Evolutionary conservation across 495 filamentous ascomycete species (phyloP).

Genomic region (Rostrohypoxylon terebratum): DNA sequence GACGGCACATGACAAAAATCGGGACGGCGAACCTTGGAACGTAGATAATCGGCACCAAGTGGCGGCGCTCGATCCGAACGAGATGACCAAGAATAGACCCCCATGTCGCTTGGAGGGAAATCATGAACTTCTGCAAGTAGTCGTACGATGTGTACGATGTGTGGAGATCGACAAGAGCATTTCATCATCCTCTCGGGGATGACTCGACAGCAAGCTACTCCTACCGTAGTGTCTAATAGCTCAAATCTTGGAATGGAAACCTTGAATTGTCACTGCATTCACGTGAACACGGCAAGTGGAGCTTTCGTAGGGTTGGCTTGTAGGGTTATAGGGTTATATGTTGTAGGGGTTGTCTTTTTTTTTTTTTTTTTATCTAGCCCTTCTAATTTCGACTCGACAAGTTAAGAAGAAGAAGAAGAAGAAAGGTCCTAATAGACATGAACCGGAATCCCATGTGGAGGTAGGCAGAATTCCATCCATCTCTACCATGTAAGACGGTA

Average conservation of each 20-base stretch:
- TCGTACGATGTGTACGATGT: constrained; percentile 84
- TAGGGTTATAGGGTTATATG: background rate
- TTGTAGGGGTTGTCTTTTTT: too few relatives aligned
- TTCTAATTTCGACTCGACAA: constrained; percentile 28
- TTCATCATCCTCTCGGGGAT: constrained; percentile 36
- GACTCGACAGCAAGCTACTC: constrained; percentile 39
- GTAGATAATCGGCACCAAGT: constrained; percentile 31
- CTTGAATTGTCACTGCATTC: constrained; percentile 40
- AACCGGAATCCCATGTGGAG: constrained; percentile 39
- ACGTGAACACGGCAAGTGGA: constrained; percentile 45
- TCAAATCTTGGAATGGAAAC: constrained; percentile 42
- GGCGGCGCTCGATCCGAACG: constrained; percentile 31
- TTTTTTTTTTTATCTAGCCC: constrained; percentile 1
- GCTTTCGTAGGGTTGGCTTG: constrained; percentile 5
- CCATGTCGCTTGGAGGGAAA: constrained; percentile 35
- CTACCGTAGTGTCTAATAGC: constrained; percentile 29
- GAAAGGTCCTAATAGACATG: constrained; percentile 3
- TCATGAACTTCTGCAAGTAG: constrained; percentile 51
- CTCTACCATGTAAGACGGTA: constrained; percentile 6
- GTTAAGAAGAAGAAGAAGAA: background rate
- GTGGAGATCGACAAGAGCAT: constrained; percentile 66
- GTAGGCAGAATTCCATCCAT: constrained; percentile 36
- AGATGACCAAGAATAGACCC: constrained; percentile 38
- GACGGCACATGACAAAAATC: constrained; percentile 42
- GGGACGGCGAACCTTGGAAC: constrained; percentile 40